These are phyloP conservation scores for Blastocladiella emersonii DNA, from an alignment of 371 early-diverging fungal genomes.

Conservation along the genomic window DNA sequence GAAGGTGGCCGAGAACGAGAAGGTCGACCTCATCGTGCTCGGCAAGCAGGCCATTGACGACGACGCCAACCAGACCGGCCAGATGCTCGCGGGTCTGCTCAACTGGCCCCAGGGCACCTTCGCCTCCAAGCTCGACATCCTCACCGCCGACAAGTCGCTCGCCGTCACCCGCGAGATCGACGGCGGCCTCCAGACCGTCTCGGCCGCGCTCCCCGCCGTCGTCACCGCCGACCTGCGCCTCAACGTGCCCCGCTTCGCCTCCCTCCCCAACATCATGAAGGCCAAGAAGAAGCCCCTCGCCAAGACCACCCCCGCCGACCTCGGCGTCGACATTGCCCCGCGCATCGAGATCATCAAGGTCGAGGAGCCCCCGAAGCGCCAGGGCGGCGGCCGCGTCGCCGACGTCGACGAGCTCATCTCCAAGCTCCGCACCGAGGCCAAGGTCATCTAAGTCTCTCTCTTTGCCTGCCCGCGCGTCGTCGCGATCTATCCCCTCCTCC, in stretches of 20 bases:
- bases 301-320: constrained; percentile 60
- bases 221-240: constrained; percentile 95
- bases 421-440: constrained; percentile 72
- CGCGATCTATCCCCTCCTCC: too few relatives aligned
- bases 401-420: constrained; percentile 83
- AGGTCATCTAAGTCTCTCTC: constrained; percentile 18
- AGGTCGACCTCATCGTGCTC: constrained; percentile 82
- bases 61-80: constrained; percentile 93
- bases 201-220: constrained; percentile 71
- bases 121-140: constrained; percentile 86
- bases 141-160: constrained; percentile 38
- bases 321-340: constrained; percentile 73
- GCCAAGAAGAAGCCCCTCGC: constrained; percentile 96
- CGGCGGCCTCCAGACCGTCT: constrained; percentile 91
- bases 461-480: too few relatives aligned
- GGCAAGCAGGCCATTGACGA: constrained; percentile 99
- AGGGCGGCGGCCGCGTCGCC: constrained; percentile 85
- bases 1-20: constrained; percentile 76
- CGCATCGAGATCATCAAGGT: constrained; percentile 75
- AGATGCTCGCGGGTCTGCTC: constrained; percentile 93
- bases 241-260: constrained; percentile 92
- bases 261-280: constrained; percentile 93
- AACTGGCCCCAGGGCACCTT: constrained; percentile 94
- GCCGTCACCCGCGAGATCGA: constrained; percentile 91
- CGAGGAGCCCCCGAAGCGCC: constrained; percentile 84